Conservation (phyloP, 1,284 basidiomycete genomes). For the Phellopilus nigrolimitatus region DNA sequence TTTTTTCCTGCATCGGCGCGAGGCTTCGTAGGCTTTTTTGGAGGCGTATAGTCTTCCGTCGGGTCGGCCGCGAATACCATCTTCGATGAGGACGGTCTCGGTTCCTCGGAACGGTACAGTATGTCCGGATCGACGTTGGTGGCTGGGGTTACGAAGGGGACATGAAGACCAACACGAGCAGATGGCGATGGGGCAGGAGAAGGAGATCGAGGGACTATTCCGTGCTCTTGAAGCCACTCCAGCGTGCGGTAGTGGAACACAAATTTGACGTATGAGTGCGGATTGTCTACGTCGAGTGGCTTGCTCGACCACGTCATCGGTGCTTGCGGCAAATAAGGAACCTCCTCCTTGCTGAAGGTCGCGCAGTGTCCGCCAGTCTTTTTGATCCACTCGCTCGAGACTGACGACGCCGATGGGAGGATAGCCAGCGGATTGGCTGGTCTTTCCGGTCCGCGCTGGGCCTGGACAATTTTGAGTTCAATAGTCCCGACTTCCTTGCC, state of each 20-base stretch:
- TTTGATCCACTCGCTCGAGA: background rate
- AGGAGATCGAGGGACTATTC: background rate
- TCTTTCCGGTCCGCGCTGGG: constrained; percentile 29
- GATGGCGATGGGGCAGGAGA: background rate
- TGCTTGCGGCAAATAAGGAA: background rate
- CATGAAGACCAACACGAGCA: background rate
- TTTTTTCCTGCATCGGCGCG: background rate
- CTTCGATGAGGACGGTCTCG: background rate
- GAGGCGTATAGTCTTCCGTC: background rate
- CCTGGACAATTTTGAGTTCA: constrained; percentile 47
- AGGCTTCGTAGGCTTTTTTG: background rate
- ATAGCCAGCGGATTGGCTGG: constrained; percentile 35
- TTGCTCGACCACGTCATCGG: constrained; percentile 2
- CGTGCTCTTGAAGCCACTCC: constrained; percentile 7
- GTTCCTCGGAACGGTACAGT: background rate
- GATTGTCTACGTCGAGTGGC: background rate
- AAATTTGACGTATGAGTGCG: constrained; percentile 17
- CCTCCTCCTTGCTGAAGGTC: background rate
- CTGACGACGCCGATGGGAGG: background rate
- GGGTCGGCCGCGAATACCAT: background rate
- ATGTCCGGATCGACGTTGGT: background rate
- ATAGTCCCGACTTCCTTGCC: constrained; percentile 47
- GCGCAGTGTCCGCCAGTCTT: constrained; percentile 3
- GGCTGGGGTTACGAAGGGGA: background rate
- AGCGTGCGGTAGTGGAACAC: constrained; percentile 9